Conservation (phyloP, 1,284 basidiomycete species). For the Pseudozyma sp. region DNA sequence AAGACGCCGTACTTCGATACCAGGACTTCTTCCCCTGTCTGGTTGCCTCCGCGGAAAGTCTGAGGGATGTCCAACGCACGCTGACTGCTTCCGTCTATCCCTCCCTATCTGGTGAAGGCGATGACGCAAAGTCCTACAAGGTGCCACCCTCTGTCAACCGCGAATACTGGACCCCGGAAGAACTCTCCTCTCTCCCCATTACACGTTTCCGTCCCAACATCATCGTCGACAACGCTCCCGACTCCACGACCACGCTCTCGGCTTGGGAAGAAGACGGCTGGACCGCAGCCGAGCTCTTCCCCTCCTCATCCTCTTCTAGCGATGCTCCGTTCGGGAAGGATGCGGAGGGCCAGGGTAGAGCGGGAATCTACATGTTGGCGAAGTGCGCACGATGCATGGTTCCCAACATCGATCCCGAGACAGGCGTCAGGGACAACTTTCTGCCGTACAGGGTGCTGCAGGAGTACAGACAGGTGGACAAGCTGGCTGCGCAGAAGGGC, state of each 20-base stretch:
- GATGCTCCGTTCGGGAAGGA: slow-evolving; percentile 33
- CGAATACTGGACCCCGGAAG: slow-evolving; percentile 60
- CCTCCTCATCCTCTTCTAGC: slow-evolving; percentile 2
- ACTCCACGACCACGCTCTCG: slow-evolving; percentile 17
- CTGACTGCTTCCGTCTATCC: slow-evolving; percentile 56
- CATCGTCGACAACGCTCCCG: slow-evolving; percentile 41
- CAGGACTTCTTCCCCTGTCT: slow-evolving; percentile 62
- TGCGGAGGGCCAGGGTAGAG: slow-evolving; percentile 46
- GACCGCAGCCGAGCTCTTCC: slow-evolving; percentile 55
- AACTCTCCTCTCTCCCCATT: slow-evolving; percentile 48
- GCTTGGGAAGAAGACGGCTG: slow-evolving; percentile 64
- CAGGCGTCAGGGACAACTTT: slow-evolving; percentile 50
- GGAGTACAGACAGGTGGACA: slow-evolving; percentile 56
- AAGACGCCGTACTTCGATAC: slow-evolving; percentile 37
- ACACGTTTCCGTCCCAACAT: slow-evolving; percentile 62
- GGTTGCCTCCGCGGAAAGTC: slow-evolving; percentile 48
- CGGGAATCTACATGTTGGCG: slow-evolving; percentile 55
- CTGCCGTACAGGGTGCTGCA: slow-evolving; percentile 58
- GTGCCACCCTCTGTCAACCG: slow-evolving; percentile 44
- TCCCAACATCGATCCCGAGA: slow-evolving; percentile 56
- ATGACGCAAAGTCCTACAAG: slow-evolving; percentile 29
- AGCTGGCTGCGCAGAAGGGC: slow-evolving; percentile 32
- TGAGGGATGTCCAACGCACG: slow-evolving; percentile 55
- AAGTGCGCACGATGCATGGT: slow-evolving; percentile 61
- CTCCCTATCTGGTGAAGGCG: background rate